Percentiles rank a stretch among this genome's conserved stretches.
These are phyloP conservation scores for Hygrocybe punicea DNA, from an alignment of 768 basidiomycete genomes.

Conservation along the genomic window DNA sequence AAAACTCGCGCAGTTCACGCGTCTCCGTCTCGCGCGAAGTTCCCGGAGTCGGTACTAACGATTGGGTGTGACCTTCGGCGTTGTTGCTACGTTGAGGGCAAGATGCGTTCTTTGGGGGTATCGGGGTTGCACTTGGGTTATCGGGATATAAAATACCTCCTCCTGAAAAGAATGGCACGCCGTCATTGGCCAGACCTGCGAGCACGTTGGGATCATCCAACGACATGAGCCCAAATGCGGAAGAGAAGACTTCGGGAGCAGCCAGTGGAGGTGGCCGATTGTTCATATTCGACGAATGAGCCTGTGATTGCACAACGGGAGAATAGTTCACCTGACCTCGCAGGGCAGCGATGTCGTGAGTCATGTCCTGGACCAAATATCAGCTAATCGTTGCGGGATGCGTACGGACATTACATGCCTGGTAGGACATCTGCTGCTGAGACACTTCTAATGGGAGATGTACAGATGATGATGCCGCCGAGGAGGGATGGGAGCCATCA, in stretches of 20 bases:
- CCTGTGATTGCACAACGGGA: slow-evolving; percentile 3
- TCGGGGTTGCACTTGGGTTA: slow-evolving; percentile 50
- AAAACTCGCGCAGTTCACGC: slow-evolving; percentile 63
- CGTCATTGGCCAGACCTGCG: slow-evolving; percentile 56
- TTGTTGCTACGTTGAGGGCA: slow-evolving; percentile 2
- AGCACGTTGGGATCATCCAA: slow-evolving; percentile 71
- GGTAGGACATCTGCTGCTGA: slow-evolving; percentile 24
- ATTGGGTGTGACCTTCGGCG: slow-evolving; percentile 22
- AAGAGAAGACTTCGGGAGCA: slow-evolving; percentile 45
- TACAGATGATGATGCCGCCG: slow-evolving; percentile 49
- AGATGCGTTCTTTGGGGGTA: slow-evolving; percentile 30
- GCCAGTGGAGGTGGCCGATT: neutral
- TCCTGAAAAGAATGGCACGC: slow-evolving; percentile 58
- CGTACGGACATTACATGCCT: slow-evolving; percentile 11
- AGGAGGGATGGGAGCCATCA: slow-evolving; percentile 49
- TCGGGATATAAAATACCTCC: slow-evolving; percentile 15
- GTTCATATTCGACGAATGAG: neutral
- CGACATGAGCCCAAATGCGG: slow-evolving; percentile 72
- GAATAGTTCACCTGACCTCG: neutral
- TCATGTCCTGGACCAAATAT: neutral
- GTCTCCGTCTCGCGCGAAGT: slow-evolving; percentile 35
- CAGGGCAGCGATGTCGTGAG: neutral
- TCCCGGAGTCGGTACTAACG: slow-evolving; percentile 6
- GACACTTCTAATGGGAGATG: slow-evolving; percentile 44
- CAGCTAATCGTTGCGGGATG: neutral